These are phyloP conservation scores for Globisporangium middletonii DNA, from an alignment of 352 stramenopile species.

Conservation along the genomic window DNA sequence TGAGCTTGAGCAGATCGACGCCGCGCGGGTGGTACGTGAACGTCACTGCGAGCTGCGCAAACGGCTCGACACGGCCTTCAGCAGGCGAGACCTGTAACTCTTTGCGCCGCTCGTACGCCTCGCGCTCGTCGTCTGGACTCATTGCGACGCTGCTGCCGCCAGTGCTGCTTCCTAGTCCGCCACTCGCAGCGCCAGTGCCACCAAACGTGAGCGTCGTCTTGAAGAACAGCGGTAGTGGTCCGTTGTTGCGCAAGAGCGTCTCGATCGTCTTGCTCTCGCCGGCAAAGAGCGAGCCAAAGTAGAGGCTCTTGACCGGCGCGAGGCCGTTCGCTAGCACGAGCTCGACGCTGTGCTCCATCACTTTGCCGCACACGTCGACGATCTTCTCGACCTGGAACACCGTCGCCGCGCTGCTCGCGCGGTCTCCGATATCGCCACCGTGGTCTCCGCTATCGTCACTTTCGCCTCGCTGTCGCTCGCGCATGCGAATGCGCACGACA, in stretches of 20 bases:
- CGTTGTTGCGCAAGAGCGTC: constrained; percentile 75
- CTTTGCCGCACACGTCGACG: constrained; percentile 68
- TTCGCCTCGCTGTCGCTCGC: constrained; percentile 16
- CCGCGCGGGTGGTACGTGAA: constrained; percentile 48
- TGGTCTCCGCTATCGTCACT: background rate
- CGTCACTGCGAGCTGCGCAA: constrained; percentile 29
- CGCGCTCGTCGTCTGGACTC: constrained; percentile 52
- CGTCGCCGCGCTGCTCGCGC: background rate
- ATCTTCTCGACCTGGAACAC: constrained; percentile 42
- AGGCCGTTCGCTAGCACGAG: constrained; percentile 47
- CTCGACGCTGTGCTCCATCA: constrained; percentile 87
- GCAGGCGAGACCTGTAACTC: constrained; percentile 54
- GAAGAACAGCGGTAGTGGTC: constrained; percentile 57
- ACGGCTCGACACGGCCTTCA: constrained; percentile 60
- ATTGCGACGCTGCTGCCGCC: background rate
- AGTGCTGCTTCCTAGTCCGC: background rate
- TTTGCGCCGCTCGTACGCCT: constrained; percentile 58
- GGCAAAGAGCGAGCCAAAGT: constrained; percentile 70
- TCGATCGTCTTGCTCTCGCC: constrained; percentile 53
- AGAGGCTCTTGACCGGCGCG: constrained; percentile 40
- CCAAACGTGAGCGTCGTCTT: constrained; percentile 50
- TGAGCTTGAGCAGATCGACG: constrained; percentile 27
- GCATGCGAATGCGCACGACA: constrained; percentile 38
- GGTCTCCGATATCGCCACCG: too few relatives aligned
- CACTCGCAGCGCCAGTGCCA: constrained; percentile 3